Evolutionary conservation across 495 filamentous ascomycete genomes (phyloP).

Genomic region (Aspergillus hancockii): DNA sequence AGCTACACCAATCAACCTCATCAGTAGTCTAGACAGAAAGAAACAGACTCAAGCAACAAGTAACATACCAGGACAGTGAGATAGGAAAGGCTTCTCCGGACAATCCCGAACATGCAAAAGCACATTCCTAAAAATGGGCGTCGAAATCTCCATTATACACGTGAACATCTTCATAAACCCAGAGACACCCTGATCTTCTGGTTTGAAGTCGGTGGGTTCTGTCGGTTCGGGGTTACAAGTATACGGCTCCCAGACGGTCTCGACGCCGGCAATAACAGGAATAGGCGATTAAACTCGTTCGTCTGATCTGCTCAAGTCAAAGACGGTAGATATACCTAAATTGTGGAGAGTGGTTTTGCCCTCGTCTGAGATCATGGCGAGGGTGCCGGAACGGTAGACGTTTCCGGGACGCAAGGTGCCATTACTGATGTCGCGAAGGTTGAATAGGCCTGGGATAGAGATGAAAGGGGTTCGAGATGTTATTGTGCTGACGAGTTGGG

Average conservation of each 20-base stretch:
- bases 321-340: constrained; percentile 61
- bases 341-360: constrained; percentile 50
- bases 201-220: constrained; percentile 55
- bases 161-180: constrained; percentile 57
- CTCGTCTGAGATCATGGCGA: constrained; percentile 45
- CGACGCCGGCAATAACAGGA: constrained; percentile 39
- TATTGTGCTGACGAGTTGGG: constrained; percentile 26
- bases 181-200: constrained; percentile 52
- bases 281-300: constrained; percentile 41
- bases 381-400: constrained; percentile 55
- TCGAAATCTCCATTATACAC: constrained; percentile 44
- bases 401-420: constrained; percentile 44
- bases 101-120: constrained; percentile 27
- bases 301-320: constrained; percentile 66
- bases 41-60: no score
- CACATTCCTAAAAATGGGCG: constrained; percentile 28
- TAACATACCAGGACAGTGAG: constrained; percentile 62
- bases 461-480: constrained; percentile 53
- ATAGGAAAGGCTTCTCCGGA: constrained; percentile 44
- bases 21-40: no score
- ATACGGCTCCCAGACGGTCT: constrained; percentile 50
- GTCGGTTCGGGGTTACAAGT: constrained; percentile 30
- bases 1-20: constrained; percentile 32
- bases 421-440: constrained; percentile 57
- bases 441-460: constrained; percentile 47